Evolutionary conservation across 352 stramenopile genomes (phyloP).

Genomic region (Phytophthora meadii): DNA sequence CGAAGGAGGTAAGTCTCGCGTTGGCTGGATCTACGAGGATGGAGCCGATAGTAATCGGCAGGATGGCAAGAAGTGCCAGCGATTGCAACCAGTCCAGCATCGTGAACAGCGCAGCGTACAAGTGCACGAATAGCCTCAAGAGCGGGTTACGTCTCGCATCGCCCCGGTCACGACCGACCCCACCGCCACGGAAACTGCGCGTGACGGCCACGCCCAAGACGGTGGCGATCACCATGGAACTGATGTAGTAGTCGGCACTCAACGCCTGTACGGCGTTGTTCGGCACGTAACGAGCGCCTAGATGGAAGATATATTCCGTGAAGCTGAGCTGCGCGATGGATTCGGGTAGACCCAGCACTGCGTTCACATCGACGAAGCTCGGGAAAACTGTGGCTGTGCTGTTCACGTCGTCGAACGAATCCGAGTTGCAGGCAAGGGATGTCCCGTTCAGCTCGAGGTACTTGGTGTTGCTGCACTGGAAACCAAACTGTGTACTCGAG

Average conservation of each 20-base stretch:
- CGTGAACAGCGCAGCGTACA: slow-evolving; percentile 64
- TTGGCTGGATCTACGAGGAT: slow-evolving; percentile 47
- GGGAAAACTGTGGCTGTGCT: slow-evolving; percentile 44
- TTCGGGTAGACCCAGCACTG: slow-evolving; percentile 50
- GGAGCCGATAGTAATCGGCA: slow-evolving; percentile 57
- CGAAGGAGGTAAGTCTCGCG: slow-evolving; percentile 40
- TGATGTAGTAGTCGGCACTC: slow-evolving; percentile 48
- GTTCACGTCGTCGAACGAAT: slow-evolving; percentile 21
- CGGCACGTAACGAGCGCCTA: slow-evolving; percentile 57
- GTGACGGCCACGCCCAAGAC: slow-evolving; percentile 56
- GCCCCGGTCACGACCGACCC: slow-evolving; percentile 36
- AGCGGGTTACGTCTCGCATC: slow-evolving; percentile 62
- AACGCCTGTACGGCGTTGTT: slow-evolving; percentile 59
- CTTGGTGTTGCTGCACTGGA: slow-evolving; percentile 62
- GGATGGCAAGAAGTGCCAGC: slow-evolving; percentile 50
- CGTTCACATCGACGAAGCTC: slow-evolving; percentile 54
- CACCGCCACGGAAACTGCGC: slow-evolving; percentile 50
- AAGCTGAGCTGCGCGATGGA: slow-evolving; percentile 48
- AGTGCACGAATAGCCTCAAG: slow-evolving; percentile 62
- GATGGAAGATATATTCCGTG: slow-evolving; percentile 50
- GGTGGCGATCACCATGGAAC: slow-evolving; percentile 55
- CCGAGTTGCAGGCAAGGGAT: slow-evolving; percentile 17
- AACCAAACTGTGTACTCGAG: slow-evolving; percentile 53
- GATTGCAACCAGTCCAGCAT: slow-evolving; percentile 70
- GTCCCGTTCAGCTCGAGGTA: slow-evolving; percentile 52